Conservation (phyloP, 208 protist genomes). For the Leishmania guyanensis region DNA sequence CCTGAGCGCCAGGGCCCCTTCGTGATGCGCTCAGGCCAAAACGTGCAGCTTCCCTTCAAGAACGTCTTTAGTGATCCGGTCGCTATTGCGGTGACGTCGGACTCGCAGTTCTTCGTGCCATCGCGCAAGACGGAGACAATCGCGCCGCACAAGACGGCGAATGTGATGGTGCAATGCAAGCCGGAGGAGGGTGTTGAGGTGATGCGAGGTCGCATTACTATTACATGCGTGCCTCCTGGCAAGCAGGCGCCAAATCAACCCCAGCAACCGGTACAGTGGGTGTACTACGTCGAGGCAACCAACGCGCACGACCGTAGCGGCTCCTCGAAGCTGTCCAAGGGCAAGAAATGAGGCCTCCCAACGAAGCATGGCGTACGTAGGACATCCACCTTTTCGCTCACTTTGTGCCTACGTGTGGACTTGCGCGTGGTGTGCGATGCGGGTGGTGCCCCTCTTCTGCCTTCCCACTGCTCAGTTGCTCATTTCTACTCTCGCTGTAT, state of each 20-base stretch:
- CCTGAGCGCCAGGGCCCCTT: constrained; percentile 95
- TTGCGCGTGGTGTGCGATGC: background rate
- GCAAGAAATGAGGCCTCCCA: constrained; percentile 10
- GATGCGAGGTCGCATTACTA: constrained; percentile 30
- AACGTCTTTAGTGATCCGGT: constrained; percentile 93
- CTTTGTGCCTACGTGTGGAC: background rate
- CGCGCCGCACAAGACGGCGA: constrained; percentile 81
- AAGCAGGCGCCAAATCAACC: constrained; percentile 14
- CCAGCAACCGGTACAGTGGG: constrained; percentile 67
- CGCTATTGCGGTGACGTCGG: constrained; percentile 81
- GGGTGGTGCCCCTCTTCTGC: background rate
- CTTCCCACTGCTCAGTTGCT: too few species aligned
- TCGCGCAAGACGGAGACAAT: constrained; percentile 78
- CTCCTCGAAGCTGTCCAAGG: constrained; percentile 15
- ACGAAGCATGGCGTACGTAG: background rate
- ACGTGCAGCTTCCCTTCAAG: constrained; percentile 85
- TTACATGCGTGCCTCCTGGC: constrained; percentile 49
- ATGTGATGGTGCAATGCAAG: constrained; percentile 79
- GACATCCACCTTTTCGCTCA: too few species aligned
- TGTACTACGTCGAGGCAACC: constrained; percentile 85
- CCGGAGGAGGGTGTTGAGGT: constrained; percentile 35
- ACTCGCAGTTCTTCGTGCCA: constrained; percentile 87
- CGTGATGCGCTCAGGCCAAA: constrained; percentile 60
- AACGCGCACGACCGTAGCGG: constrained; percentile 23
- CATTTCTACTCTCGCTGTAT: background rate